Percentiles rank a stretch among this genome's conserved stretches.
phyloP scores from a whole-genome alignment of 192 early-diverging fungal species.

The Backusella sp. region DNA sequence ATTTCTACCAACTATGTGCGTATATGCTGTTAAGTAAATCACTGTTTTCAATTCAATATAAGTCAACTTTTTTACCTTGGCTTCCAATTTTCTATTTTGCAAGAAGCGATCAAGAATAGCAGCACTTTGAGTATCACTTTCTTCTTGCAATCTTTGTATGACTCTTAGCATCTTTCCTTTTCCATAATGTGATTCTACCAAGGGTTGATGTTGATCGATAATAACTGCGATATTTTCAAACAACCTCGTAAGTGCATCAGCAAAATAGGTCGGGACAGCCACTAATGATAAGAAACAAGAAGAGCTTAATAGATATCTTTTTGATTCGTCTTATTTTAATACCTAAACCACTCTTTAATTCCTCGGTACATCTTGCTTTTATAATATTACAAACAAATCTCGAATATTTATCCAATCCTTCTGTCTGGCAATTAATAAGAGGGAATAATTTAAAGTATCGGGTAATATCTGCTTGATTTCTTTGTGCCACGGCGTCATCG shows the following conservation, averaged over 20 bases:
- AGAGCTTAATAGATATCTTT: neutral
- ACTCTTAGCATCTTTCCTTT: slow-evolving; percentile 84
- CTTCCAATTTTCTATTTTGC: slow-evolving; percentile 61
- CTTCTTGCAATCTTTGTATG: slow-evolving; percentile 86
- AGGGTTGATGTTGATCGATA: slow-evolving; percentile 85
- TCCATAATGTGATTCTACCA: slow-evolving; percentile 86
- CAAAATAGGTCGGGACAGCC: slow-evolving; percentile 61
- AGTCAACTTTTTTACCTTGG: slow-evolving; percentile 1
- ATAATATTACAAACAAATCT: slow-evolving; percentile 82
- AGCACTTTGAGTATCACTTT: slow-evolving; percentile 76
- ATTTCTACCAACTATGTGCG: slow-evolving; percentile 55
- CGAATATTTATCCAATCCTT: slow-evolving; percentile 88
- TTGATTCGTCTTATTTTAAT: neutral
- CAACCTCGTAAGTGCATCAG: slow-evolving; percentile 75
- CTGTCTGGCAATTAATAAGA: slow-evolving; percentile 73
- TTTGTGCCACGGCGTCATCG: slow-evolving; percentile 67
- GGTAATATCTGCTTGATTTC: slow-evolving; percentile 75
- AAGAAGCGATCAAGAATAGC: slow-evolving; percentile 79
- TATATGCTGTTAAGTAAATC: slow-evolving; percentile 12
- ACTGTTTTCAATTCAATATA: too few species aligned
- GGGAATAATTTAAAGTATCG: slow-evolving; percentile 92
- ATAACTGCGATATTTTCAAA: slow-evolving; percentile 89
- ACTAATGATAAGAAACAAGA: slow-evolving; percentile 18
- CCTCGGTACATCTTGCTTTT: slow-evolving; percentile 69
- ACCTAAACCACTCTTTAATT: slow-evolving; percentile 41